Evolutionary conservation across 129 eudicot species (phyloP).

Genomic region (Arctium lappa): DNA sequence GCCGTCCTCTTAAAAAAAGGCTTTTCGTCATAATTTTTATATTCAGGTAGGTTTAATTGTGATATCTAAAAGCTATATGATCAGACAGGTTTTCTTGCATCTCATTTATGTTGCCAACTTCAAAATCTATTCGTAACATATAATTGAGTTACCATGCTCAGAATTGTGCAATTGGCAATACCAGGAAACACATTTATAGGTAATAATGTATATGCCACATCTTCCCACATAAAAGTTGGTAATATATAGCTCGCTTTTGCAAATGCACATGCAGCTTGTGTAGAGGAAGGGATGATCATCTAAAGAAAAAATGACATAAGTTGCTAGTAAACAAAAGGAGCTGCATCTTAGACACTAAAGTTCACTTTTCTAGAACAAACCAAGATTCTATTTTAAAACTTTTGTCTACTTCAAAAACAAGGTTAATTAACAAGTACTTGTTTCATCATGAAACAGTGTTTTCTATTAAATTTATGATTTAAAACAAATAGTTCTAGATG

Average conservation of each 20-base stretch:
- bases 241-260: background rate
- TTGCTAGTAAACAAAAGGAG: background rate
- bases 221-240: background rate
- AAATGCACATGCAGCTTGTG: background rate
- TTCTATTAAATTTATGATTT: background rate
- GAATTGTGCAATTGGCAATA: background rate
- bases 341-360: background rate
- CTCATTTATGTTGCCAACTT: background rate
- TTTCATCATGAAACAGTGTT: background rate
- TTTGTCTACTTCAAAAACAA: background rate
- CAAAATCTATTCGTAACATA: background rate
- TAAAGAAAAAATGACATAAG: too few relatives aligned
- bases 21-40: background rate
- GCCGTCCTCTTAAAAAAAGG: too few relatives aligned
- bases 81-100: background rate
- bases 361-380: background rate
- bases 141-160: background rate
- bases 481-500: background rate
- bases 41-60: background rate
- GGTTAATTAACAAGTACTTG: background rate
- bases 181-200: background rate
- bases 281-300: background rate
- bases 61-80: background rate
- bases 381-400: background rate
- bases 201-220: background rate